These are phyloP conservation scores for Fraxinus sp. DNA, from an alignment of 305 asterid genomes.

Conservation along the genomic window DNA sequence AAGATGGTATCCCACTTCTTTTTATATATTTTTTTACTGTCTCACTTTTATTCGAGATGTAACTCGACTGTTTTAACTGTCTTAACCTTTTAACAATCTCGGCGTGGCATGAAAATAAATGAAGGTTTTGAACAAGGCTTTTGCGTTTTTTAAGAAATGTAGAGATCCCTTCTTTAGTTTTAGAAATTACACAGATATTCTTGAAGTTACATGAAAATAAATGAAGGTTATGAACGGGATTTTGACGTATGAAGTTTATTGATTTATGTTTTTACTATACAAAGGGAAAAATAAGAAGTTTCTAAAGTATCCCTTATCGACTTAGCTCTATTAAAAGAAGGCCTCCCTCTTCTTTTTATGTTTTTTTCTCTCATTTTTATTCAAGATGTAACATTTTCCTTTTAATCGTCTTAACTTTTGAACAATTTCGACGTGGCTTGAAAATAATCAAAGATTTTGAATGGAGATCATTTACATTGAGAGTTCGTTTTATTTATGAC, in stretches of 20 bases:
- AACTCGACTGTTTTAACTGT: conserved; percentile 7
- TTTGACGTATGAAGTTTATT: not conserved
- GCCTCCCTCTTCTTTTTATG: not conserved
- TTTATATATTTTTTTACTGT: not conserved
- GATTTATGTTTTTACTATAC: not conserved
- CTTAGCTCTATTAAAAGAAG: not conserved
- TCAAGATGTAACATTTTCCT: not conserved
- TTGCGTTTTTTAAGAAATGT: not conserved
- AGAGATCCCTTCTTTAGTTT: not conserved
- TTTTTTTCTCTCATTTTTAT: no score
- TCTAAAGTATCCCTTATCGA: not conserved
- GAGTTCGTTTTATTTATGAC: not conserved
- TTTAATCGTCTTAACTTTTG: no score
- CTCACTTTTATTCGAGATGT: not conserved
- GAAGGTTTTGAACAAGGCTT: not conserved
- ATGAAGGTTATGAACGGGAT: not conserved
- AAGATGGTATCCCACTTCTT: conserved; percentile 15
- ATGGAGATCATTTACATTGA: not conserved
- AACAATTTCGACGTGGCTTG: not conserved
- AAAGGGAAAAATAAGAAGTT: not conserved
- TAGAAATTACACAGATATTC: not conserved
- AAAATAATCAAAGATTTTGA: not conserved
- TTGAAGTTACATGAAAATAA: not conserved
- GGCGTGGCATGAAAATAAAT: not conserved
- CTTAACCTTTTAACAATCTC: not conserved